phyloP scores from a whole-genome alignment of 257 asterid genomes.

The Solanum corneliomulleri region DNA sequence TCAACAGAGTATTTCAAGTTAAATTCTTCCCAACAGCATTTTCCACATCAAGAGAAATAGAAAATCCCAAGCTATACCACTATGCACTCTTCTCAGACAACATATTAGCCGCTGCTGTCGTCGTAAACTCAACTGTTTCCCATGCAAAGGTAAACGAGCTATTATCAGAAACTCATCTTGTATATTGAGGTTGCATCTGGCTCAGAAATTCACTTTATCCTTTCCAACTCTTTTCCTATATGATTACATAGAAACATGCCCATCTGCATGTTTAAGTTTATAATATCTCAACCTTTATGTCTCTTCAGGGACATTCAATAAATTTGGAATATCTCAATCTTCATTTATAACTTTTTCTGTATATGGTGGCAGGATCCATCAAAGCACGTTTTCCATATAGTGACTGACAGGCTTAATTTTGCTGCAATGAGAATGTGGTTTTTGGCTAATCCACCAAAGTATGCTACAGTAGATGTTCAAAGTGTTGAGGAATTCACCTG shows the following conservation, averaged over 20 bases:
- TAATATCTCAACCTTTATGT: not conserved
- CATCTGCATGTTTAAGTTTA: not conserved
- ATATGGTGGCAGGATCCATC: conserved; percentile 46
- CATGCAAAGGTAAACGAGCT: conserved; percentile 54
- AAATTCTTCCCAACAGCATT: conserved; percentile 49
- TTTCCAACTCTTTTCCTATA: not conserved
- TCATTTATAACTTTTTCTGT: conserved; percentile 1
- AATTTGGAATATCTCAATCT: not conserved
- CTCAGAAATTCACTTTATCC: not conserved
- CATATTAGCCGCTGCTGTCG: conserved; percentile 81
- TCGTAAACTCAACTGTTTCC: conserved; percentile 72
- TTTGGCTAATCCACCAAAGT: conserved; percentile 63
- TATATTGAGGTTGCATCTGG: not conserved
- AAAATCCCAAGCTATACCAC: conserved; percentile 63
- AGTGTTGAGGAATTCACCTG: conserved; percentile 83
- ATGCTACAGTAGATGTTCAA: conserved; percentile 67
- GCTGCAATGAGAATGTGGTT: conserved; percentile 99
- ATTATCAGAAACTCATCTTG: not conserved
- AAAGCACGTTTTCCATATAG: conserved; percentile 77
- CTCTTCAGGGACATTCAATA: not conserved
- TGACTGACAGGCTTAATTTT: conserved; percentile 77
- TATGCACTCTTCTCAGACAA: conserved; percentile 91
- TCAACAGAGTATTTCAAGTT: conserved; percentile 48
- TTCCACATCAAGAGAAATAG: conserved; percentile 47
- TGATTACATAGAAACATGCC: not conserved